Evolutionary conservation across 2,329 filamentous ascomycete genomes (phyloP).

Genomic region (Hymenoscyphus albidus): DNA sequence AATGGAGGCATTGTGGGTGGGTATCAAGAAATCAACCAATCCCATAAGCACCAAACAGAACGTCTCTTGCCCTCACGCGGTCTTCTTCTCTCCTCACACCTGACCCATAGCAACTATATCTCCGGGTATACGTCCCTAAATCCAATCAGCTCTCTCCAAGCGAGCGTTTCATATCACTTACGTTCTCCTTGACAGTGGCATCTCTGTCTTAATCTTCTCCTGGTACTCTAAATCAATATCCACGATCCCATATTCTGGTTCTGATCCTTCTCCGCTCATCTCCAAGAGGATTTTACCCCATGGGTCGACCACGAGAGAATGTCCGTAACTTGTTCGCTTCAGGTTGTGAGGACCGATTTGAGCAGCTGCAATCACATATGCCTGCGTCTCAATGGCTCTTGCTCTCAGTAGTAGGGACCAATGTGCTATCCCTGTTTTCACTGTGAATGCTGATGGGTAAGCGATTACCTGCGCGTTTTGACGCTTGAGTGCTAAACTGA

Average conservation of each 20-base stretch:
- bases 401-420: constrained; percentile 78
- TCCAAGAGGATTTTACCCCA: constrained; percentile 75
- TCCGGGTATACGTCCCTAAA: constrained; percentile 27
- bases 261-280: constrained; percentile 47
- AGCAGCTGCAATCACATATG: constrained; percentile 81
- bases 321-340: constrained; percentile 77
- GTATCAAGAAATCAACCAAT: constrained; percentile 2
- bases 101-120: constrained; percentile 4
- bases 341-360: constrained; percentile 73
- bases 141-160: neutral
- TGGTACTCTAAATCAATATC: constrained; percentile 52
- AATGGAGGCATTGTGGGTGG: constrained; percentile 2
- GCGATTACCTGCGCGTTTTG: constrained; percentile 72
- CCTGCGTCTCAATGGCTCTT: constrained; percentile 83
- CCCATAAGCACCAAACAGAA: constrained; percentile 12
- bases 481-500: constrained; percentile 61
- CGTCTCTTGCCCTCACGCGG: neutral
- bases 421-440: constrained; percentile 78
- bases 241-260: constrained; percentile 45
- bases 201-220: constrained; percentile 49
- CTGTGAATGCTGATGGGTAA: constrained; percentile 87
- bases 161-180: constrained; percentile 17
- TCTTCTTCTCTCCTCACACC: neutral
- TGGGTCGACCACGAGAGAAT: constrained; percentile 79
- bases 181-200: constrained; percentile 52